Percentiles rank a stretch among this genome's conserved stretches.
Evolutionary conservation across 2,329 filamentous ascomycete genomes (phyloP).

Genomic region (Phyllosticta capitalensis): DNA sequence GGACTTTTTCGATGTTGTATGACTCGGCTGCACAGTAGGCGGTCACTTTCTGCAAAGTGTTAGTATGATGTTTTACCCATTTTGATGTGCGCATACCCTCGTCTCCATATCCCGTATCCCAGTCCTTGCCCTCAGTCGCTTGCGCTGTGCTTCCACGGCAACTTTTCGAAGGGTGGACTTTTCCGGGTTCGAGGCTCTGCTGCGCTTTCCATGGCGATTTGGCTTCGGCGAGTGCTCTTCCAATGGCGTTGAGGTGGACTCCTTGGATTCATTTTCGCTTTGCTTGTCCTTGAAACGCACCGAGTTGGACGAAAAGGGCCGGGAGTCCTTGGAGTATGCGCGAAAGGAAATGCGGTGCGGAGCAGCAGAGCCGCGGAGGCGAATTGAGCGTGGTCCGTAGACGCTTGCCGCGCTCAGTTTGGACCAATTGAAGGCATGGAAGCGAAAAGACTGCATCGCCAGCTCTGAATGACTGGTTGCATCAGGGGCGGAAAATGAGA

Average conservation of each 20-base stretch:
- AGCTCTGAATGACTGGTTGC: not conserved
- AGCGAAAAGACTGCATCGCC: constrained; percentile 21
- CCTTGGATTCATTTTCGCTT: not conserved
- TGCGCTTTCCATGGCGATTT: not conserved
- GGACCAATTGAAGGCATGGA: constrained; percentile 18
- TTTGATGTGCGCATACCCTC: not conserved
- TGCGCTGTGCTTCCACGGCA: constrained; percentile 69
- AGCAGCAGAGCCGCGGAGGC: not conserved
- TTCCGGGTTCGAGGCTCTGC: not conserved
- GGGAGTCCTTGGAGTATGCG: not conserved
- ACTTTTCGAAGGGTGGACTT: constrained; percentile 67
- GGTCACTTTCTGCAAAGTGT: constrained; percentile 41
- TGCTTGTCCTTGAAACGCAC: not conserved
- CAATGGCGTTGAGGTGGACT: not conserved
- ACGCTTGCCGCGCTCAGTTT: constrained; percentile 17
- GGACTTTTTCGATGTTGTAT: constrained; percentile 51
- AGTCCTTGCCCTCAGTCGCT: constrained; percentile 37
- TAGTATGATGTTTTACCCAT: not conserved
- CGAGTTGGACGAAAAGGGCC: not conserved
- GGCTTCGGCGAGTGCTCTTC: not conserved
- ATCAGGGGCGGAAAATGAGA: not conserved
- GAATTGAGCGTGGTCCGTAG: constrained; percentile 9
- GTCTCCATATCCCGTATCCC: constrained; percentile 21
- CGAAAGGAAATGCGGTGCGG: not conserved
- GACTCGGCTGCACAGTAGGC: constrained; percentile 60